Evolutionary conservation across 2,329 filamentous ascomycete species (phyloP), one percentile per base, ranked within the genome.

Genomic region (Dactylellina cionopaga): DNA sequence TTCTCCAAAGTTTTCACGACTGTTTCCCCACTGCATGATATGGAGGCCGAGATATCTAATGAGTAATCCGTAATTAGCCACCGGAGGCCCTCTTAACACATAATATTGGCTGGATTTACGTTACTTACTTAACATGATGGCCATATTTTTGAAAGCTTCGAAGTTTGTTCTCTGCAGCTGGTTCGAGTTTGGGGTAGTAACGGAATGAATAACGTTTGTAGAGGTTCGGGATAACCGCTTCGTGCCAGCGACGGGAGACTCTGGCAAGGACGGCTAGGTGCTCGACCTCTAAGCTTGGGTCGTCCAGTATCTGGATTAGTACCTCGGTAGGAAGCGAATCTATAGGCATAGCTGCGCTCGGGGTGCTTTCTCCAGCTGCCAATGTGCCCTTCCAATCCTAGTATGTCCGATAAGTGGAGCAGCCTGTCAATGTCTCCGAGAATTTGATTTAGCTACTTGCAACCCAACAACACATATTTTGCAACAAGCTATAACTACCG

Each of bases 121-220:
- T 17, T 29, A 25, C 31, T 17, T 72, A 65, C 68, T 33, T 64
- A 10, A 72, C 68, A 33, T 60, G 39, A 17, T 19, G 22, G 17
- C 58, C 35, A 31, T 72, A 31, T 55, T 72, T 72, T 19, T 49
- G 55, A n/a, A 72, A 72, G 13, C 68, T 65, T 41, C 54, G 22
- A 22, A 72, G 52, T 29, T 47, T 60, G n/a, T 22, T 60, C 15
- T 41, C 11, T 1, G 60, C 52, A 6, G 17, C 44, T 9, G n/a
- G 11, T 5, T 55, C 33, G 1, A 60, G 39, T 7, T 51, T 13
- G 7, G 37, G 22, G n/a, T 13, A 35, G 10, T 59, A 65, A 10
- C 68, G 68, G 24, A 72, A 49, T 22, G 52, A 55, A 15, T 47
- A 72, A 10, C 59, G 54, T 15, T 54, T 46, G 49, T 72, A 72